Conservation (phyloP, 768 basidiomycete species). For the Pulveroboletus sp. region DNA sequence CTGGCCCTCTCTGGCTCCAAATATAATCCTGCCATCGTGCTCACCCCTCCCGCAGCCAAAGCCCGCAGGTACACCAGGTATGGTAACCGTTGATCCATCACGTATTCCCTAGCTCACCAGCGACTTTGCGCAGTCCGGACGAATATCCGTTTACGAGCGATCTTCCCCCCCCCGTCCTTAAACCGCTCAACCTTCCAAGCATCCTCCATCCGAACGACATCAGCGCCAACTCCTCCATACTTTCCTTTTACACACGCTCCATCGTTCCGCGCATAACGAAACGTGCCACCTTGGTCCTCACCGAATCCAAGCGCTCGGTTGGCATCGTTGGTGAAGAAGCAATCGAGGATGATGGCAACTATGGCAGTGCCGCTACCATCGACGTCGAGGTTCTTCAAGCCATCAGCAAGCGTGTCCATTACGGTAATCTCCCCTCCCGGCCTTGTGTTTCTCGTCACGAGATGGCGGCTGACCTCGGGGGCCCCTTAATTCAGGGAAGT, state of each 20-base stretch:
- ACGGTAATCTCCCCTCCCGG: slow-evolving; percentile 56
- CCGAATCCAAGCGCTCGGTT: slow-evolving; percentile 58
- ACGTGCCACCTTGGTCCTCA: slow-evolving; percentile 60
- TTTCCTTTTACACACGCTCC: slow-evolving; percentile 79
- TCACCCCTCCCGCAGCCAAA: slow-evolving; percentile 57
- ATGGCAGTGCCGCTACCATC: slow-evolving; percentile 90
- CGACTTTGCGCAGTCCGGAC: slow-evolving; percentile 66
- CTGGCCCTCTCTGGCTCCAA: background rate
- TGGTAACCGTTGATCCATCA: slow-evolving; percentile 4
- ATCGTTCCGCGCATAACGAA: slow-evolving; percentile 90
- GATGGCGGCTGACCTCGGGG: slow-evolving; percentile 1
- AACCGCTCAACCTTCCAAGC: slow-evolving; percentile 63
- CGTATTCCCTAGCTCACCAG: background rate
- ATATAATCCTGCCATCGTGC: background rate
- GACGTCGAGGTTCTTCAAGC: slow-evolving; percentile 97
- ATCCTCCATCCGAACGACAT: slow-evolving; percentile 76
- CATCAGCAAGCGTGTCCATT: slow-evolving; percentile 97
- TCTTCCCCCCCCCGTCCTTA: slow-evolving; percentile 80
- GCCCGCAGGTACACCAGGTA: slow-evolving; percentile 93
- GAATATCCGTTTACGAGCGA: slow-evolving; percentile 90
- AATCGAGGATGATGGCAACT: slow-evolving; percentile 93
- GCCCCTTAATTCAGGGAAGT: slow-evolving; percentile 66
- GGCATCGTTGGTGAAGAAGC: slow-evolving; percentile 66
- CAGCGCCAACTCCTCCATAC: slow-evolving; percentile 84
- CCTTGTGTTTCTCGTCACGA: background rate